Evolutionary conservation across 2,329 filamentous ascomycete species (phyloP), one percentile per base, ranked within the genome.

Genomic region (Sclerotinia glacialis): DNA sequence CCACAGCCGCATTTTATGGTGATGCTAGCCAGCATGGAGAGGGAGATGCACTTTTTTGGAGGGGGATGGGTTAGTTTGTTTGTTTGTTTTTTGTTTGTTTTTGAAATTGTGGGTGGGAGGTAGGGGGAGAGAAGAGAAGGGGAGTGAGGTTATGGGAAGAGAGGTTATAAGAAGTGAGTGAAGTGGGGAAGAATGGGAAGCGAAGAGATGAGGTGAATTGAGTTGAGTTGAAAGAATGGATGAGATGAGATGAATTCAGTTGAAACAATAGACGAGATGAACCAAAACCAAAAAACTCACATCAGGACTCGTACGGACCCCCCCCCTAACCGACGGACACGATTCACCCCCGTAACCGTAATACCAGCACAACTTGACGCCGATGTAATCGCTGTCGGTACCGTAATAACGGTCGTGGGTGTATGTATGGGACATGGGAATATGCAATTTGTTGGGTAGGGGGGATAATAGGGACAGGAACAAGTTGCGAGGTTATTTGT

Each of bases 1-100:
- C 37, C 60, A 61, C 71, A 72, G 4, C 67, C 61, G 67, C 71
- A 72, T 8, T 53, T 64, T 28, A 63, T 50, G 34, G 69, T 70
- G 5, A 67, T 44, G 6, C n/a, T n/a, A n/a, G n/a, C n/a, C n/a
- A n/a, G n/a, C n/a, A 54, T 64, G n/a, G 28, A 58, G 14, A 58
- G 12, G 50, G 52, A 62, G 23, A 65, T 65, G 42, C 63, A 70
- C 64, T 69, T 37, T 65, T 3, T 46, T 7, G 0, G 16, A 11
- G 37, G 9, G 9, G 34, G 34, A 37, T 2, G 34, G 5, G 53
- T 52, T 52, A 11, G 26, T 31, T 40, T 40, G 37, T 4, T 40
- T 40, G 0, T 5, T 40, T 40, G 3, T 0, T 40, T 40, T 9
- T 40, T 12, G 11, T 40, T 40, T 40, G 37, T 14, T 40, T 40